These are phyloP conservation scores for Artomyces pyxidatus DNA, from an alignment of 768 basidiomycete species.

Conservation along the genomic window DNA sequence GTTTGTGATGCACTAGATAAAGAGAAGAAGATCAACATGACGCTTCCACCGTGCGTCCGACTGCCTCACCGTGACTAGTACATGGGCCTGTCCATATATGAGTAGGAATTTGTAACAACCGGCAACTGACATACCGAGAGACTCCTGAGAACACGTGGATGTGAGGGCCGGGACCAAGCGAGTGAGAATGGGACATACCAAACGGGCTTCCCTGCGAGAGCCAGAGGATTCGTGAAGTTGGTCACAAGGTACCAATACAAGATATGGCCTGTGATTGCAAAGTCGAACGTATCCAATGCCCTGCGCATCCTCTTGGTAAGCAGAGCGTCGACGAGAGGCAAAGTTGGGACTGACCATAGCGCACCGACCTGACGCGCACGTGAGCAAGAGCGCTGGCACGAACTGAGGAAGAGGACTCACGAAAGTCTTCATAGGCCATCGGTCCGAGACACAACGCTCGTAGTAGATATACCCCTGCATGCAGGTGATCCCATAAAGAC, in stretches of 20 bases:
- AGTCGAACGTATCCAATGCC: constrained; percentile 50
- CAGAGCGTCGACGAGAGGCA: constrained; percentile 9
- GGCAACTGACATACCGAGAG: constrained; percentile 44
- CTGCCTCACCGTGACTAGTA: constrained; percentile 36
- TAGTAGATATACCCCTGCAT: constrained; percentile 48
- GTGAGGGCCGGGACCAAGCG: background rate
- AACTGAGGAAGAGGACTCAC: background rate
- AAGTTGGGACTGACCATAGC: constrained; percentile 25
- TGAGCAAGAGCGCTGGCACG: background rate
- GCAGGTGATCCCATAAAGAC: constrained; percentile 54
- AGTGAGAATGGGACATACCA: constrained; percentile 33
- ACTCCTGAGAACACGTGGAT: constrained; percentile 32
- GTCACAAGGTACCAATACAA: constrained; percentile 50
- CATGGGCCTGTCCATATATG: constrained; percentile 35
- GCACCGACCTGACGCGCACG: constrained; percentile 25
- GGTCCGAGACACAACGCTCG: background rate
- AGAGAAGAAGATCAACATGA: constrained; percentile 16
- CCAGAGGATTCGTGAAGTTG: constrained; percentile 42
- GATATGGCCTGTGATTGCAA: constrained; percentile 42
- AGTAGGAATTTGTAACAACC: background rate
- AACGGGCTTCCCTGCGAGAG: constrained; percentile 31
- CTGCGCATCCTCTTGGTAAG: constrained; percentile 19
- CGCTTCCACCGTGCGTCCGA: no score
- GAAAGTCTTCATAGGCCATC: background rate
- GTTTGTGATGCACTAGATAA: constrained; percentile 36